Percentiles rank a stretch among this genome's conserved stretches.
These are phyloP conservation scores for Fomitopsis betulina DNA, from an alignment of 1,284 basidiomycete genomes.

Conservation along the genomic window DNA sequence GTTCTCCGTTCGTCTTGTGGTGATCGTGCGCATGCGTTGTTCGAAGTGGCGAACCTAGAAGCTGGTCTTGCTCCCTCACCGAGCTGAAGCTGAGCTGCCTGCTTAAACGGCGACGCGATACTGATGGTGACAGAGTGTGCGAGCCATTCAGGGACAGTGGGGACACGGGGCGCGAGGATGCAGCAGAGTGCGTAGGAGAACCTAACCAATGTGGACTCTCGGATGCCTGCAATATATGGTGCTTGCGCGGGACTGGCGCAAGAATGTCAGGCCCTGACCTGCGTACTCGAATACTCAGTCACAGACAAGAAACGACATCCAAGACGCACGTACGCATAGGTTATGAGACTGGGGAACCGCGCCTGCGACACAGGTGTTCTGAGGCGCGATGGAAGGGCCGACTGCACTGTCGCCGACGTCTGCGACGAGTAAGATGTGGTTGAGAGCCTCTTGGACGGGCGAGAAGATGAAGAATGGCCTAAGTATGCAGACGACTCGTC, in stretches of 20 bases:
- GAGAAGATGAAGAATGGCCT: slow-evolving; percentile 12
- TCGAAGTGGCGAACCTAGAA: slow-evolving; percentile 10
- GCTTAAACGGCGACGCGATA: slow-evolving; percentile 11
- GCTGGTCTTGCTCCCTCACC: slow-evolving; percentile 28
- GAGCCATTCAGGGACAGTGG: slow-evolving; percentile 12
- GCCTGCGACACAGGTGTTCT: slow-evolving; percentile 18
- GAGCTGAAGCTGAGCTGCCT: slow-evolving; percentile 32
- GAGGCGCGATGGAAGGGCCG: slow-evolving; percentile 9
- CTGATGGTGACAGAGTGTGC: slow-evolving; percentile 11
- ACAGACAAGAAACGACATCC: background rate
- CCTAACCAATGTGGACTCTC: slow-evolving; percentile 29
- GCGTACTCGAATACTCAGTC: background rate
- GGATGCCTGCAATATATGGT: slow-evolving; percentile 24
- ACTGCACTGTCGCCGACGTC: slow-evolving; percentile 14
- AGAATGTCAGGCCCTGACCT: background rate
- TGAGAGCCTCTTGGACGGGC: slow-evolving; percentile 7
- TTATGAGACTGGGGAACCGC: slow-evolving; percentile 18
- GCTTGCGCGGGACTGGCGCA: slow-evolving; percentile 26
- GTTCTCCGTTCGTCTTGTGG: slow-evolving; percentile 22
- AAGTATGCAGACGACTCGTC: slow-evolving; percentile 18
- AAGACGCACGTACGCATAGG: slow-evolving; percentile 18
- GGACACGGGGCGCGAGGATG: slow-evolving; percentile 22
- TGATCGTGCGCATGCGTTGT: slow-evolving; percentile 10
- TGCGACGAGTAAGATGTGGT: slow-evolving; percentile 19
- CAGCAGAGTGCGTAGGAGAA: slow-evolving; percentile 24